phyloP scores from a whole-genome alignment of 345 rosid species.

The Schrenkiella parvula region DNA sequence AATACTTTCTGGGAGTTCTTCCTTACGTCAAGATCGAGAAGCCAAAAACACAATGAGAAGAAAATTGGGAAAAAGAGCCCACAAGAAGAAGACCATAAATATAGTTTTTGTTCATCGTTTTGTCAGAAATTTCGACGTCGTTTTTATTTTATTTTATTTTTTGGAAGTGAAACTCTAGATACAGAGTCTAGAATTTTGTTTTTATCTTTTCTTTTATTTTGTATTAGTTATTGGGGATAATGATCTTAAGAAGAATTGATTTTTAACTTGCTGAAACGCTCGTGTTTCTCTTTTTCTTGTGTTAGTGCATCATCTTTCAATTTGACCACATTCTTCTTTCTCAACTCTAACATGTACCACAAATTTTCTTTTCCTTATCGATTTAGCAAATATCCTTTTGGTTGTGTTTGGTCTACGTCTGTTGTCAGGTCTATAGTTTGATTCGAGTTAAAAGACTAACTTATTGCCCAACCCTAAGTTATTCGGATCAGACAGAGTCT shows the following conservation, averaged over 20 bases:
- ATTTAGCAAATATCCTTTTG: neutral
- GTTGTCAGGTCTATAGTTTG: neutral
- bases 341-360: slow-evolving; percentile 11
- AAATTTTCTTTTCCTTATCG: neutral
- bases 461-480: no score
- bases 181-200: slow-evolving; percentile 26
- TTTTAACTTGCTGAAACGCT: slow-evolving; percentile 18
- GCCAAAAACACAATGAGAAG: slow-evolving; percentile 54
- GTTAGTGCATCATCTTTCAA: neutral
- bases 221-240: slow-evolving; percentile 14
- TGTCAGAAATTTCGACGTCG: slow-evolving; percentile 2
- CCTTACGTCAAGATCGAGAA: slow-evolving; percentile 86
- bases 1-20: slow-evolving; percentile 46
- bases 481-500: no score
- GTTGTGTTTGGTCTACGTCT: neutral
- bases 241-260: slow-evolving; percentile 19
- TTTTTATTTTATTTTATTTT: slow-evolving; percentile 7
- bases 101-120: slow-evolving; percentile 32
- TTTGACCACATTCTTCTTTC: neutral
- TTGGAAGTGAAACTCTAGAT: slow-evolving; percentile 32
- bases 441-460: no score
- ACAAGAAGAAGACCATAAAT: slow-evolving; percentile 23
- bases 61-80: neutral
- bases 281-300: neutral
- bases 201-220: neutral